phyloP scores from a whole-genome alignment of 371 early-diverging fungal species.

The Mortierella sp. region DNA sequence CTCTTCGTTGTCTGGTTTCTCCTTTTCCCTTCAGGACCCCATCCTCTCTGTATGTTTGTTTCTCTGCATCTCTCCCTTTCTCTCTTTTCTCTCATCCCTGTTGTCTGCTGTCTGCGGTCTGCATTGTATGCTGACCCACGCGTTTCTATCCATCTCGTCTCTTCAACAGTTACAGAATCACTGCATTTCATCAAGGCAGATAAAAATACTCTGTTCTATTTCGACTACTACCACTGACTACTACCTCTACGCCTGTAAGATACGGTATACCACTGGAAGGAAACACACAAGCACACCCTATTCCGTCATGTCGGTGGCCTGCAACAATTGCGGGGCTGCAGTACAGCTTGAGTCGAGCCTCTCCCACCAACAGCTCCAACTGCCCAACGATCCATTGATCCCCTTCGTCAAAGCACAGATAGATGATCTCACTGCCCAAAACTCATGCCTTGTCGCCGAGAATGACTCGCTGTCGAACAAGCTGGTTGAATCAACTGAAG shows the following conservation, averaged over 20 bases:
- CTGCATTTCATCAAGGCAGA: too few species aligned
- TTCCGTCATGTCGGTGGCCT: slow-evolving; percentile 43
- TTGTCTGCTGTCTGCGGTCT: background rate
- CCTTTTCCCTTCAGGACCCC: background rate
- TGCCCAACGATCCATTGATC: slow-evolving; percentile 39
- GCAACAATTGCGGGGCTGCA: slow-evolving; percentile 52
- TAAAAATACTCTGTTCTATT: too few species aligned
- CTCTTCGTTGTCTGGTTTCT: background rate
- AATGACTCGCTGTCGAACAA: slow-evolving; percentile 45
- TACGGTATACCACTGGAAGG: too few species aligned
- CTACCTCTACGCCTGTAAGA: too few species aligned
- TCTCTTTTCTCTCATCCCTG: background rate
- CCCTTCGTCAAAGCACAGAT: slow-evolving; percentile 54
- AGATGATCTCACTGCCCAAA: slow-evolving; percentile 44
- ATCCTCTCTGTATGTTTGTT: background rate
- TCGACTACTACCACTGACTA: too few species aligned
- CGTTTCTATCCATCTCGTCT: background rate
- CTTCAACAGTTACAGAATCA: too few species aligned
- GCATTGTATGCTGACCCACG: background rate
- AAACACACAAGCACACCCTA: too few species aligned
- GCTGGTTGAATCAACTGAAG: slow-evolving; percentile 51
- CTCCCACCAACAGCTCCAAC: slow-evolving; percentile 17
- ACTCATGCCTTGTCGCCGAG: slow-evolving; percentile 49
- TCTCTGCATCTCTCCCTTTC: slow-evolving; percentile 2
- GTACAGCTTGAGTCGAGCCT: slow-evolving; percentile 34